Conservation (phyloP, 2,329 filamentous ascomycete genomes). For the Diaporthe sp. region DNA sequence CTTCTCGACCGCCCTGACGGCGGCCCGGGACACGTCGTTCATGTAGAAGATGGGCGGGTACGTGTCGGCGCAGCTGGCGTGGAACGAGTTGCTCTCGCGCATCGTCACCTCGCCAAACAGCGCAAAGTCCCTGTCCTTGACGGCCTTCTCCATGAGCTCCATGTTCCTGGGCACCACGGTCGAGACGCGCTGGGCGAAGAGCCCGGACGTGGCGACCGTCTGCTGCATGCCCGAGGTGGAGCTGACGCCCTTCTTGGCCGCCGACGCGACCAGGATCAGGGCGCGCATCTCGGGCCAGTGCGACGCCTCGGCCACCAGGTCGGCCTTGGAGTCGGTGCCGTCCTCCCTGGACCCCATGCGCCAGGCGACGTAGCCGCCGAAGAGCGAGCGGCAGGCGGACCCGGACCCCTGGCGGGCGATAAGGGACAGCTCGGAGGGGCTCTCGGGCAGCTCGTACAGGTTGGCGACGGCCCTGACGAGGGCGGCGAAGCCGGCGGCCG, state of each 20-base stretch:
- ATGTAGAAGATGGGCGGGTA: slow-evolving; percentile 99
- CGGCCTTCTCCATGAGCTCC: slow-evolving; percentile 85
- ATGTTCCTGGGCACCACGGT: slow-evolving; percentile 86
- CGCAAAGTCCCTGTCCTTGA: slow-evolving; percentile 82
- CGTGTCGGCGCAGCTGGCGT: slow-evolving; percentile 93
- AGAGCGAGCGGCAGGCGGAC: slow-evolving; percentile 91
- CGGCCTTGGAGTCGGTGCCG: slow-evolving; percentile 87
- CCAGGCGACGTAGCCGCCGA: slow-evolving; percentile 98
- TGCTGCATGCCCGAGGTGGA: slow-evolving; percentile 97
- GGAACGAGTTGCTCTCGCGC: slow-evolving; percentile 97
- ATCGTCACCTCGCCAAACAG: slow-evolving; percentile 92
- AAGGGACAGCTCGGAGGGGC: slow-evolving; percentile 83
- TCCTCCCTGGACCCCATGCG: slow-evolving; percentile 80
- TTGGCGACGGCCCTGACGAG: slow-evolving; percentile 88
- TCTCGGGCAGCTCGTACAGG: slow-evolving; percentile 86
- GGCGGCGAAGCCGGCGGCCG: slow-evolving; percentile 76
- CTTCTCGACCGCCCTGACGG: slow-evolving; percentile 87
- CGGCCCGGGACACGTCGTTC: slow-evolving; percentile 90
- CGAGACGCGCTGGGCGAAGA: slow-evolving; percentile 82
- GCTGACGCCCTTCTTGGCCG: slow-evolving; percentile 94
- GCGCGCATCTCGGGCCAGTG: slow-evolving; percentile 98
- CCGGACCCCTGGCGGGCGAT: slow-evolving; percentile 95
- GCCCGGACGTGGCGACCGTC: slow-evolving; percentile 89
- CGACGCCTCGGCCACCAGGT: slow-evolving; percentile 85
- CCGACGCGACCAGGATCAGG: slow-evolving; percentile 88